Evolutionary conservation across 2,329 filamentous ascomycete species (phyloP), one percentile per base, ranked within the genome.

Genomic region (Pleomassaria siparia): DNA sequence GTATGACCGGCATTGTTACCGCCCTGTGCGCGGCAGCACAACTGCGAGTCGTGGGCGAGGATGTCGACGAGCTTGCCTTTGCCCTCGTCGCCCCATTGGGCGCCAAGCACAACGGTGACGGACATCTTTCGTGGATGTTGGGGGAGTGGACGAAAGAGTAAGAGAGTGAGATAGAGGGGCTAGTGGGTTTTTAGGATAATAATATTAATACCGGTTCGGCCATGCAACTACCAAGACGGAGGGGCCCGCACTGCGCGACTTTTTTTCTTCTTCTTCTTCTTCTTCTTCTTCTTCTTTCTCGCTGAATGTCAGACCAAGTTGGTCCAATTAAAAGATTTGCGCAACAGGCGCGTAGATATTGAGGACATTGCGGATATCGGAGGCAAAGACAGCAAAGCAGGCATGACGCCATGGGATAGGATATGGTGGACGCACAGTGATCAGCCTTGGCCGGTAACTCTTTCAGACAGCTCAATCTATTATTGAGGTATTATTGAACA

Each of bases 11-110:
- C 82, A 70, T 84, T 84, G 70, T 84, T 82, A 43, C 82, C 82
- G 46, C 81, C 81, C 56, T 80, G 77, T 45, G 80, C 79, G 56
- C 80, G 75, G 59, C 80, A 81, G 72, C 80, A 83, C 56, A 84
- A 70, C 56, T 80, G 73, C 36, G 77, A 74, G 52, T 76, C 72
- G 47, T 76, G 72, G 63, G 74, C 75, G 53, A 80, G 76, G 54
- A 80, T 79, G 57, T 81, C 81, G 62, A 80, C 80, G 53, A 84
- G 78, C 65, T 83, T 83, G 53, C 80, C 81, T 67, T 83, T 81
- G 59, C 68, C 77, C 71, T 81, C 79, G 65, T 81, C 76, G 71
- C 81, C 82, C 76, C 80, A 85, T 71, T 84, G 81, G 61, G 78
- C 74, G 50, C 81, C 81, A 55, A 84, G 75, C 56, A 82, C 78